These are phyloP conservation scores for Echria macrotheca DNA, from an alignment of 495 filamentous ascomycete genomes.

Conservation along the genomic window DNA sequence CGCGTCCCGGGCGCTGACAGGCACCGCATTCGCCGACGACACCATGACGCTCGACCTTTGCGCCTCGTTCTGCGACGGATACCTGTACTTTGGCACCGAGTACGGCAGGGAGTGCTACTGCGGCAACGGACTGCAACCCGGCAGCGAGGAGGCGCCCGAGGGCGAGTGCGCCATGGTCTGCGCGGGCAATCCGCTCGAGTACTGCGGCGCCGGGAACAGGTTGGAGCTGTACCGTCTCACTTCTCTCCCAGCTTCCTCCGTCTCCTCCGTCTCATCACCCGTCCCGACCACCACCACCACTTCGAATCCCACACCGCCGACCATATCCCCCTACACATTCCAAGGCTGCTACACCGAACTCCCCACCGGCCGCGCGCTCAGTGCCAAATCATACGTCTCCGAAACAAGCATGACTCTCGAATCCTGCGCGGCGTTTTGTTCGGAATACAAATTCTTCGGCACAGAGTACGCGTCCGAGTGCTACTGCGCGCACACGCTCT, in stretches of 20 bases:
- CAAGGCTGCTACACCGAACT: slow-evolving; percentile 45
- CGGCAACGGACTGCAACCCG: slow-evolving; percentile 28
- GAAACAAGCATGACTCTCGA: slow-evolving; percentile 43
- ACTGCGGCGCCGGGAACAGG: slow-evolving; percentile 41
- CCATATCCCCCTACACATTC: slow-evolving; percentile 33
- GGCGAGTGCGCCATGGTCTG: slow-evolving; percentile 40
- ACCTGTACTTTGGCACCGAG: slow-evolving; percentile 38
- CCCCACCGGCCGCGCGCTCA: slow-evolving; percentile 32
- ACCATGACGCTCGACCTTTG: slow-evolving; percentile 42
- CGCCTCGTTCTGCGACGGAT: slow-evolving; percentile 33
- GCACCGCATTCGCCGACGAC: slow-evolving; percentile 17
- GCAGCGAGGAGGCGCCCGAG: slow-evolving; percentile 22
- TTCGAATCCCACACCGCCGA: slow-evolving; percentile 24
- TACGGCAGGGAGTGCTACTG: slow-evolving; percentile 41
- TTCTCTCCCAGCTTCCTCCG: not conserved
- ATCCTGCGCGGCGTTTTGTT: slow-evolving; percentile 39
- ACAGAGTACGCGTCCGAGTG: slow-evolving; percentile 45
- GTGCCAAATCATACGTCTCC: slow-evolving; percentile 25
- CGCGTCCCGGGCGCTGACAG: slow-evolving; percentile 25
- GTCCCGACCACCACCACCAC: slow-evolving; percentile 25
- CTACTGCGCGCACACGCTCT: slow-evolving; percentile 41
- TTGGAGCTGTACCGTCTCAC: slow-evolving; percentile 33
- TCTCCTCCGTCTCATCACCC: slow-evolving; percentile 7
- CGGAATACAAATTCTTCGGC: slow-evolving; percentile 40
- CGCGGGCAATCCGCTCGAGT: slow-evolving; percentile 33